Percentiles rank a stretch among this genome's conserved stretches.
Evolutionary conservation across 768 basidiomycete species (phyloP).

Genomic region (Trametes cingulata): DNA sequence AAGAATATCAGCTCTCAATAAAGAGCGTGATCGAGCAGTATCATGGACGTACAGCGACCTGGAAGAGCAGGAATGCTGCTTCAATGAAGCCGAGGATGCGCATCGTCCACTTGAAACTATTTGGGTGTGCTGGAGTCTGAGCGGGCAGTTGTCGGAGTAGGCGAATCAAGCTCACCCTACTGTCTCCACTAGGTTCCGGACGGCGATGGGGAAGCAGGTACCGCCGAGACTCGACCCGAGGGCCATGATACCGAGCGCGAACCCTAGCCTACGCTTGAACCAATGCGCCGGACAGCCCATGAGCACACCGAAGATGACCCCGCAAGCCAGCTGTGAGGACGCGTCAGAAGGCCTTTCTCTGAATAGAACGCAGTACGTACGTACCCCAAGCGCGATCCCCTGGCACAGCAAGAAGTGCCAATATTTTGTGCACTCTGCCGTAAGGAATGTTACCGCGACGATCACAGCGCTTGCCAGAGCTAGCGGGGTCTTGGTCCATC

Average conservation of each 20-base stretch:
- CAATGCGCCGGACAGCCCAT: constrained; percentile 67
- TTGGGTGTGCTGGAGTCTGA: not conserved
- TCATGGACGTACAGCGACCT: constrained; percentile 23
- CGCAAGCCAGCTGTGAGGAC: constrained; percentile 33
- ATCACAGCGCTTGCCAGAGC: constrained; percentile 49
- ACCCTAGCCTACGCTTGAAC: constrained; percentile 60
- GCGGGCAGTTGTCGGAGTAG: not conserved
- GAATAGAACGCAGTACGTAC: constrained; percentile 28
- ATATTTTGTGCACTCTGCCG: constrained; percentile 67
- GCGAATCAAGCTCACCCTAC: constrained; percentile 50
- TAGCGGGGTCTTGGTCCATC: constrained; percentile 58
- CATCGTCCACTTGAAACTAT: constrained; percentile 69
- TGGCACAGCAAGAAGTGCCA: constrained; percentile 83
- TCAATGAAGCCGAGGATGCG: constrained; percentile 68
- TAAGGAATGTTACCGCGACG: constrained; percentile 60
- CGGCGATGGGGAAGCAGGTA: constrained; percentile 62
- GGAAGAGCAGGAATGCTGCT: constrained; percentile 40
- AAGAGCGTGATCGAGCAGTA: not conserved
- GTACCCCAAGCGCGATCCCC: constrained; percentile 64
- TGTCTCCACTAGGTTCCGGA: constrained; percentile 51
- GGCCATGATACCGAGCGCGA: constrained; percentile 63
- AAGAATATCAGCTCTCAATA: constrained; percentile 24
- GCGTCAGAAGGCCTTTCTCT: not conserved
- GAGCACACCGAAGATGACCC: constrained; percentile 64
- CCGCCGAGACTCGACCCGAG: constrained; percentile 72